phyloP scores from a whole-genome alignment of 1,284 basidiomycete genomes.

The Naganishia sp. region DNA sequence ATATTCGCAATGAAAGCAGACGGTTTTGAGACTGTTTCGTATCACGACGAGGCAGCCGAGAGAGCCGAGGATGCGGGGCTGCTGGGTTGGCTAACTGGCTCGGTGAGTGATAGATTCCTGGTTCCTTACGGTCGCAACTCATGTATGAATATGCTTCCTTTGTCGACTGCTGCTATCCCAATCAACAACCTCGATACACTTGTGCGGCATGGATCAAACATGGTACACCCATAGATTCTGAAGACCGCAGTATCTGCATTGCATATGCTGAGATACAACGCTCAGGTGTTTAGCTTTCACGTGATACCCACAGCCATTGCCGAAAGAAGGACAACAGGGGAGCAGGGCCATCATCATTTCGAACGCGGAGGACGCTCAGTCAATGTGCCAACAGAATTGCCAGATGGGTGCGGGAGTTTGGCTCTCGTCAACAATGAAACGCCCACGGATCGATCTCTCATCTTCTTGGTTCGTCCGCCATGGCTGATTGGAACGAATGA shows the following conservation, averaged over 20 bases:
- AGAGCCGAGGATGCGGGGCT: slow-evolving; percentile 43
- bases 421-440: slow-evolving; percentile 43
- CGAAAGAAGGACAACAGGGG: slow-evolving; percentile 14
- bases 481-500: slow-evolving; percentile 39
- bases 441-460: slow-evolving; percentile 41
- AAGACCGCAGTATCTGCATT: slow-evolving; percentile 45
- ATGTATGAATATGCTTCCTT: no score
- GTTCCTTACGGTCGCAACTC: no score
- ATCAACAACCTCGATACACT: no score
- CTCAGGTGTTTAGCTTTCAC: slow-evolving; percentile 43
- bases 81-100: slow-evolving; percentile 46
- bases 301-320: slow-evolving; percentile 39
- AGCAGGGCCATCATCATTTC: slow-evolving; percentile 32
- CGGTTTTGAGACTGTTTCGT: slow-evolving; percentile 47
- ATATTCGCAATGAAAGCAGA: slow-evolving; percentile 47
- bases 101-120: slow-evolving; percentile 36
- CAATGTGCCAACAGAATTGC: slow-evolving; percentile 28
- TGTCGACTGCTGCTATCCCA: no score
- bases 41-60: slow-evolving; percentile 41
- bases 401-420: slow-evolving; percentile 48
- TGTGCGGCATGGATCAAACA: no score
- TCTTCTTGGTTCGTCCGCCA: slow-evolving; percentile 46
- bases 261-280: slow-evolving; percentile 48
- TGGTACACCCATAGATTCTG: slow-evolving; percentile 39
- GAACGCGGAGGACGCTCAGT: slow-evolving; percentile 16